Evolutionary conservation across 306 rosid species (phyloP).

Genomic region (Crotalaria pallida): DNA sequence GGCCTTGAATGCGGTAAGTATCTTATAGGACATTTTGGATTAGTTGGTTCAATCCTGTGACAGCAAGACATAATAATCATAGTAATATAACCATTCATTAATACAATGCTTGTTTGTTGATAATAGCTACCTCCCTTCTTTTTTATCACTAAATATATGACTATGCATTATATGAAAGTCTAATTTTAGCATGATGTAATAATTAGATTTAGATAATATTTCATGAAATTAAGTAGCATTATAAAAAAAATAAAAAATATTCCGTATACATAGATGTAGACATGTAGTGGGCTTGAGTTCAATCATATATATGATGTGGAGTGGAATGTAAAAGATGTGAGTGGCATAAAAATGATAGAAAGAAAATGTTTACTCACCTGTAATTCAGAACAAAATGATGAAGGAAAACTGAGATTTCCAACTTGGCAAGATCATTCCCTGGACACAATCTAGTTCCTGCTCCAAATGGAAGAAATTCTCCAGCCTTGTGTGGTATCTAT

Average conservation of each 20-base stretch:
- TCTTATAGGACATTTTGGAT: slow-evolving; percentile 36
- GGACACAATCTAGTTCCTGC: slow-evolving; percentile 75
- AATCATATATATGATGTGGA: neutral
- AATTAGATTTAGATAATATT: no score
- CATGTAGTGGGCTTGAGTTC: no score
- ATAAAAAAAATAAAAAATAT: no score
- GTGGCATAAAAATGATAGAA: no score
- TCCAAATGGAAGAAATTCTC: slow-evolving; percentile 74
- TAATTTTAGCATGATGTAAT: neutral
- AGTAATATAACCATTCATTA: neutral
- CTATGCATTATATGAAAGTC: neutral
- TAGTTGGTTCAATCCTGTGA: slow-evolving; percentile 39
- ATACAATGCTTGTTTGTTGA: neutral
- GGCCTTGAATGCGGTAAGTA: slow-evolving; percentile 68
- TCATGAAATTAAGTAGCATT: neutral
- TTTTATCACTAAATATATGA: neutral
- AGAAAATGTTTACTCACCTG: slow-evolving; percentile 27
- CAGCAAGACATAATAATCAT: neutral
- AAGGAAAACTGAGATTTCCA: slow-evolving; percentile 65
- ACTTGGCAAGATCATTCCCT: slow-evolving; percentile 39
- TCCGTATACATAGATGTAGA: no score
- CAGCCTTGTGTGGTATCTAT: slow-evolving; percentile 49
- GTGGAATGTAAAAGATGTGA: neutral
- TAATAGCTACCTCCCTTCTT: neutral
- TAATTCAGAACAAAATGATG: slow-evolving; percentile 64